Percentiles rank a stretch among this genome's conserved stretches.
Conservation (phyloP, 768 basidiomycete genomes). For the Rhizopogon salebrosus region DNA sequence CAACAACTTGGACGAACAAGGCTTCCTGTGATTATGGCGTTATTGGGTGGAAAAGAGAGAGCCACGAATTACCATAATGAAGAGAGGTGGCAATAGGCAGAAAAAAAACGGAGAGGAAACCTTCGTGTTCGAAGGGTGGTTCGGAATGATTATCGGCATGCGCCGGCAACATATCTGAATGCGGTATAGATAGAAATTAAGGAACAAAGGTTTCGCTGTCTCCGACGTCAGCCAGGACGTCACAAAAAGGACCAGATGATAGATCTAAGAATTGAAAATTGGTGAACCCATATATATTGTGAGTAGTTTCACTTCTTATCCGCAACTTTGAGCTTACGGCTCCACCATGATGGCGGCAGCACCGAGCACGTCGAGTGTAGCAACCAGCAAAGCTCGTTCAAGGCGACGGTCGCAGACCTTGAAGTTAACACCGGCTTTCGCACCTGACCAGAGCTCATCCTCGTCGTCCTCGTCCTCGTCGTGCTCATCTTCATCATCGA, state of each 20-base stretch:
- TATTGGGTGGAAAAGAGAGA: too few relatives aligned
- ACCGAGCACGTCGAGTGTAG: neutral
- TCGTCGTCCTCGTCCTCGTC: neutral
- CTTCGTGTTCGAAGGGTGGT: too few relatives aligned
- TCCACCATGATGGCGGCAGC: neutral
- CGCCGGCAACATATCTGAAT: too few relatives aligned
- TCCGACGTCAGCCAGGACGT: too few relatives aligned
- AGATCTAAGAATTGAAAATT: neutral
- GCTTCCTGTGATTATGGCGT: too few relatives aligned
- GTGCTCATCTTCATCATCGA: neutral
- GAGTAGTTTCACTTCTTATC: conserved; percentile 1
- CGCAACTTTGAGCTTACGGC: neutral
- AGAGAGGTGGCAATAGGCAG: too few relatives aligned
- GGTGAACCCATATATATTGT: neutral
- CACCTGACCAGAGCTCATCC: neutral
- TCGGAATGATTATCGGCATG: too few relatives aligned
- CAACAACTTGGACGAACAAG: too few relatives aligned
- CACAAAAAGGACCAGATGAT: neutral
- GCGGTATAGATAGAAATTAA: too few relatives aligned
- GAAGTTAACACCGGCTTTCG: conserved; percentile 1
- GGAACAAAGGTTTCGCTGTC: too few relatives aligned
- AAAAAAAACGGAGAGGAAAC: too few relatives aligned
- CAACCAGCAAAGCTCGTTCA: conserved; percentile 1
- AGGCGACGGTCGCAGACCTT: conserved; percentile 3
- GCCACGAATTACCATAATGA: too few relatives aligned